Evolutionary conservation across 148 eudicot species (phyloP).

Genomic region (Heliamphora exappendiculata): DNA sequence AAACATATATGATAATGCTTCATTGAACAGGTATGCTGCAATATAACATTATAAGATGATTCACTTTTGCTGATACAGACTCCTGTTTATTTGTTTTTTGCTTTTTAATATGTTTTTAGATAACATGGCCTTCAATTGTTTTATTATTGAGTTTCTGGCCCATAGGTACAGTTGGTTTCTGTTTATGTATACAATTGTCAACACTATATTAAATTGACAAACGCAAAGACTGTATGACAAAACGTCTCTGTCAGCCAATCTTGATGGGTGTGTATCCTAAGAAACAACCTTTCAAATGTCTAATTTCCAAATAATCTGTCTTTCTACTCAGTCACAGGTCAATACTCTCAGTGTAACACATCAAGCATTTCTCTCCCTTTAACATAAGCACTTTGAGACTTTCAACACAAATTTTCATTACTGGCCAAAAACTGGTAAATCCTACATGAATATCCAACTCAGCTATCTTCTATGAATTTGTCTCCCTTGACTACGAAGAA

Average conservation of each 20-base stretch:
- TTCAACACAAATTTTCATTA: too few relatives aligned
- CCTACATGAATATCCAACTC: background rate
- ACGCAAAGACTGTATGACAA: too few relatives aligned
- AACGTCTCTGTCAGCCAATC: too few relatives aligned
- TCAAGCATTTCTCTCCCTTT: background rate
- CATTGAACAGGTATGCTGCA: slow-evolving; percentile 70
- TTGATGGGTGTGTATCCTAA: too few relatives aligned
- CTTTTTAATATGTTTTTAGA: background rate
- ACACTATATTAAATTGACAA: too few relatives aligned
- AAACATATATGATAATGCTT: slow-evolving; percentile 84
- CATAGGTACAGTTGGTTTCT: background rate
- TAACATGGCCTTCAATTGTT: background rate
- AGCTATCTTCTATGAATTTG: background rate
- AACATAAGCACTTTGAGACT: background rate
- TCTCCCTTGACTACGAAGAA: background rate
- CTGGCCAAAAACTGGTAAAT: too few relatives aligned
- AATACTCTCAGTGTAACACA: background rate
- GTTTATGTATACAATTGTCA: too few relatives aligned
- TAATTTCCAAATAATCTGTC: too few relatives aligned
- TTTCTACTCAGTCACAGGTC: too few relatives aligned
- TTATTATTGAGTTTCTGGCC: background rate
- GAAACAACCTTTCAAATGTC: too few relatives aligned
- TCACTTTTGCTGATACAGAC: background rate
- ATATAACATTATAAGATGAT: background rate
- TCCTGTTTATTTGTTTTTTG: background rate